Percentiles rank a stretch among this genome's conserved stretches.
phyloP scores from a whole-genome alignment of 2,329 filamentous ascomycete species.

The Scortechinia acanthostroma region DNA sequence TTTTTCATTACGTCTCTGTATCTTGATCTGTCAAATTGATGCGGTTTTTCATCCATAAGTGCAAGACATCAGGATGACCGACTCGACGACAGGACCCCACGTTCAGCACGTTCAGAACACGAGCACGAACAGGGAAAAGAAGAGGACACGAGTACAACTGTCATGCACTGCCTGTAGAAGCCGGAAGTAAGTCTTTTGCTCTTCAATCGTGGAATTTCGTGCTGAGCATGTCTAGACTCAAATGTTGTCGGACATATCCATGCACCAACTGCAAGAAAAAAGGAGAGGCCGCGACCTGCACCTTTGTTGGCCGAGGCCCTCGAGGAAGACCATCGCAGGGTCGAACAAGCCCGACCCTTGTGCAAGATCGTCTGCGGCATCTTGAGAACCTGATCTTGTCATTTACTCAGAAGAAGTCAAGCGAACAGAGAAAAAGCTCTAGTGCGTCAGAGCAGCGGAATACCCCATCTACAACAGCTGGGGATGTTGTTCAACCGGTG shows the following conservation, averaged over 20 bases:
- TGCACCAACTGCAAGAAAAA: conserved; percentile 22
- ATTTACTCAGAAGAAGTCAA: too few species aligned
- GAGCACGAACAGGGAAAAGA: conserved; percentile 11
- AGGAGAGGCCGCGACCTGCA: conserved; percentile 17
- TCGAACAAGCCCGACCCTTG: conserved; percentile 72
- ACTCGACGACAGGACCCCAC: background rate
- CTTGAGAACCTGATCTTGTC: conserved; percentile 87
- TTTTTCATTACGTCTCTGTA: background rate
- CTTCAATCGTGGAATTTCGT: background rate
- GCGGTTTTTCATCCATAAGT: background rate
- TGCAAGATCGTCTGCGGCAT: conserved; percentile 96
- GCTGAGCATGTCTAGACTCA: conserved; percentile 13
- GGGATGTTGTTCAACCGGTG: too few species aligned
- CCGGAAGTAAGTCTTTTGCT: conserved; percentile 16
- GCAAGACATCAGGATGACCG: background rate
- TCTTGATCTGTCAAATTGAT: background rate
- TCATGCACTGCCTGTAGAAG: conserved; percentile 24
- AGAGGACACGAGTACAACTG: conserved; percentile 23
- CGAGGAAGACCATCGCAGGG: too few species aligned
- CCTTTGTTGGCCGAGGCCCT: conserved; percentile 22
- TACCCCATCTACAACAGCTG: too few species aligned
- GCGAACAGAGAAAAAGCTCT: too few species aligned
- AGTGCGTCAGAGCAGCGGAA: too few species aligned
- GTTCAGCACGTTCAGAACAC: background rate
- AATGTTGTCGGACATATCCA: conserved; percentile 22